phyloP scores from a whole-genome alignment of 2,329 filamentous ascomycete genomes.

The Clarireedia hainanense region DNA sequence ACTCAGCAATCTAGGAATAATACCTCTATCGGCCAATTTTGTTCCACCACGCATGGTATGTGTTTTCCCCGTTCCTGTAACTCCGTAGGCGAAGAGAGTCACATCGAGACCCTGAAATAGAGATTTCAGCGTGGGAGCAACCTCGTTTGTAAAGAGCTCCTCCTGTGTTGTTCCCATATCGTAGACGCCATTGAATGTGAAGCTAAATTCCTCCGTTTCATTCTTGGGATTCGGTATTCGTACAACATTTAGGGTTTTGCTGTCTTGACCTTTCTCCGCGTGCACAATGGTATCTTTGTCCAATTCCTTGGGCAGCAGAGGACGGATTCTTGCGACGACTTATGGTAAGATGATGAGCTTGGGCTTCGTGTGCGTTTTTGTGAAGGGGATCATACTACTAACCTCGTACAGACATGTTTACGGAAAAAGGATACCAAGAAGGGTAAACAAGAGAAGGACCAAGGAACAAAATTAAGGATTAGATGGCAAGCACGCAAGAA shows the following conservation, averaged over 20 bases:
- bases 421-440: neutral
- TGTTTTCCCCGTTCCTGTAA: conserved; percentile 90
- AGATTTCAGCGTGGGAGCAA: conserved; percentile 82
- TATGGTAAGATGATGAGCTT: conserved; percentile 45
- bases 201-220: conserved; percentile 81
- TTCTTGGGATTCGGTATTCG: conserved; percentile 94
- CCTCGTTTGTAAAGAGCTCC: conserved; percentile 85
- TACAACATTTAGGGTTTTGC: conserved; percentile 59
- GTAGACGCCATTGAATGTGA: conserved; percentile 92
- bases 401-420: conserved; percentile 25
- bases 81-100: conserved; percentile 87
- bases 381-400: neutral
- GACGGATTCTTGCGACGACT: conserved; percentile 85
- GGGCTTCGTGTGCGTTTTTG: conserved; percentile 28
- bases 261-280: conserved; percentile 53
- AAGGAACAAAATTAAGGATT: too few relatives aligned
- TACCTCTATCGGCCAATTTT: conserved; percentile 75
- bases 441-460: too few relatives aligned
- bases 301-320: conserved; percentile 75
- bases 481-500: too few relatives aligned
- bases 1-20: conserved; percentile 80
- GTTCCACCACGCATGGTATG: conserved; percentile 93
- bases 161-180: conserved; percentile 74
- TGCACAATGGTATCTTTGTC: conserved; percentile 82
- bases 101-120: conserved; percentile 85